Evolutionary conservation across 352 stramenopile genomes (phyloP), one percentile per base, ranked within the genome.

Genomic region (Globisporangium lucens): DNA sequence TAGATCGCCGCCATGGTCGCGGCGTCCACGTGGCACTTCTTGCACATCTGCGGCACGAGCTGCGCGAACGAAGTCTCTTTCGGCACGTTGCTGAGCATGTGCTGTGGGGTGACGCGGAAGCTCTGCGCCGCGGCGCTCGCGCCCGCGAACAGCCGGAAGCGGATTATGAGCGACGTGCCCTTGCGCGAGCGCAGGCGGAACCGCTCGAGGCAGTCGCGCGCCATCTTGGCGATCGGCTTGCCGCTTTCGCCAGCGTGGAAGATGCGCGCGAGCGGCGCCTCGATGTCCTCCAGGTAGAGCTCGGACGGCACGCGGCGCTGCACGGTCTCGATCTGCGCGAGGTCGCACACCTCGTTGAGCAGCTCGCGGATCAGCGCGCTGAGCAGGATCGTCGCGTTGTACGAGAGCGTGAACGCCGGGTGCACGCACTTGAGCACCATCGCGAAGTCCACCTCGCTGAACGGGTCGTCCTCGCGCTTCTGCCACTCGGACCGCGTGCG

Each of bases 381-480:
- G 49, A 89, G 72, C 52, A 87, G 57, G 43, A 75, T 73, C 1
- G 77, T 84, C 17, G 80, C 76, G 53, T 80, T 82, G 70, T 87
- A 85, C 12, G 76, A 76, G 7, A 89, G 71, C 22, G 80, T 87
- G 77, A 85, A 87, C 59, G 78, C 80, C 22, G 80, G 78, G 53
- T 89, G 80, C 20, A 78, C 80, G 61, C 78, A 85, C 72, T 87
- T 87, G 66, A 89, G 76, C 60, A 87, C 76, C 57, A 67, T 83
- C 12, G 78, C 76, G 20, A 89, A 89, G 61, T 89, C 80, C 52
- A 84, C 76, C 8, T 89, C 80, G 13, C 69, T 71, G 70, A 89
- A 89, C 67, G 80, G 80, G 29, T 85, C 80, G 56, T 87, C 78
- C 43, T 81, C 78, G 38, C 78, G 78, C 68, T 82, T 81, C 64